These are phyloP conservation scores for Didymosphaeria variabile DNA, from an alignment of 2,329 filamentous ascomycete species.

Conservation along the genomic window DNA sequence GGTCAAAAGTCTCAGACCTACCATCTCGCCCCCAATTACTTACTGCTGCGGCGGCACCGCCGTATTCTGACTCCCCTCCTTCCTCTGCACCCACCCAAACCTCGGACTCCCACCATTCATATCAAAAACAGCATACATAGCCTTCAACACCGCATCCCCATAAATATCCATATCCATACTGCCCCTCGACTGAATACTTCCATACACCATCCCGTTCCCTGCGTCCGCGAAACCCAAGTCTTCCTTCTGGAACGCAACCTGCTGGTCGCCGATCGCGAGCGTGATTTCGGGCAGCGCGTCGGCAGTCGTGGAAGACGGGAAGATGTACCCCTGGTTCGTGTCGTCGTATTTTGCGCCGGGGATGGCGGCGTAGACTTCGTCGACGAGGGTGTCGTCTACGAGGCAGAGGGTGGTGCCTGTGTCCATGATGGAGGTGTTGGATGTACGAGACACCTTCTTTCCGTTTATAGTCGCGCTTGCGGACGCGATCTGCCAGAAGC, in stretches of 20 bases:
- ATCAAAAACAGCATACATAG: constrained; percentile 37
- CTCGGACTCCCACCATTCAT: constrained; percentile 29
- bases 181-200: constrained; percentile 33
- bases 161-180: constrained; percentile 35
- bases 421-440: constrained; percentile 64
- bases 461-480: constrained; percentile 60
- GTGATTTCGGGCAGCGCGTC: constrained; percentile 27
- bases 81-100: constrained; percentile 35
- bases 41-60: constrained; percentile 21
- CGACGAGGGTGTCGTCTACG: constrained; percentile 62
- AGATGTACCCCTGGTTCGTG: constrained; percentile 62
- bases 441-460: constrained; percentile 38
- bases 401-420: constrained; percentile 74
- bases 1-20: background rate
- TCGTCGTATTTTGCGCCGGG: constrained; percentile 59
- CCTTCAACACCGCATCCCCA: constrained; percentile 34
- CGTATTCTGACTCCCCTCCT: constrained; percentile 30
- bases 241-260: constrained; percentile 34
- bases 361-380: constrained; percentile 68
- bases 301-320: constrained; percentile 53
- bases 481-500: constrained; percentile 69
- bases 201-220: constrained; percentile 32
- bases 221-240: constrained; percentile 36
- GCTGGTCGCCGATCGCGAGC: constrained; percentile 31
- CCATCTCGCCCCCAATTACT: background rate